Percentiles rank a stretch among this genome's conserved stretches.
phyloP scores from a whole-genome alignment of 1,139 yeast genomes.

The Waltiozyma sp. region DNA sequence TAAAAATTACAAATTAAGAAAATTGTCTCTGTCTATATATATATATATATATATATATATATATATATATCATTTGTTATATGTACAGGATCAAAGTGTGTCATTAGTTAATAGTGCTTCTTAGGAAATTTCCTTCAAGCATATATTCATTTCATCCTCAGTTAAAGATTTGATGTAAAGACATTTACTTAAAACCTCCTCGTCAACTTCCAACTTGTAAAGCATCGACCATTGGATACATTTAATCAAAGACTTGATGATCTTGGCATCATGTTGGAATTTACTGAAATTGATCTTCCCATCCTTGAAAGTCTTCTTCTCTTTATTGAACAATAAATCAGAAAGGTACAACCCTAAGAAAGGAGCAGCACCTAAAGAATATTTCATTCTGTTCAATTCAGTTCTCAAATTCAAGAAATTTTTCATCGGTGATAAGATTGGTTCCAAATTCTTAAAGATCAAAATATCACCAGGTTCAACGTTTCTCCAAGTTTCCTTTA shows the following conservation, averaged over 20 bases:
- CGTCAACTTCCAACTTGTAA: slow-evolving; percentile 38
- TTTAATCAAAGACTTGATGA: slow-evolving; percentile 70
- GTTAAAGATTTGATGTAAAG: slow-evolving; percentile 69
- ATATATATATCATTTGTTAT: too few relatives aligned
- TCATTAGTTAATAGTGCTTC: too few relatives aligned
- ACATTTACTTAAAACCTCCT: slow-evolving; percentile 70
- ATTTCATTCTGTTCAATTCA: slow-evolving; percentile 50
- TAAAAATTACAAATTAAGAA: too few relatives aligned
- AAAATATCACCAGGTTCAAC: slow-evolving; percentile 44
- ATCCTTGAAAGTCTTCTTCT: slow-evolving; percentile 31
- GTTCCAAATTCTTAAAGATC: slow-evolving; percentile 55
- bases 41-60: too few relatives aligned
- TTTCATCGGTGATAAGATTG: slow-evolving; percentile 50
- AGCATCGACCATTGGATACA: slow-evolving; percentile 77
- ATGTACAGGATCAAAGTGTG: too few relatives aligned
- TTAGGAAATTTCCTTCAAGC: slow-evolving; percentile 15
- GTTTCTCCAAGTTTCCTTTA: slow-evolving; percentile 66
- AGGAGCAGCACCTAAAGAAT: slow-evolving; percentile 78
- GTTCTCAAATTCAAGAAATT: slow-evolving; percentile 57
- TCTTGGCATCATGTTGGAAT: slow-evolving; percentile 64
- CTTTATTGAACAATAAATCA: slow-evolving; percentile 74
- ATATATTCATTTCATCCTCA: slow-evolving; percentile 59
- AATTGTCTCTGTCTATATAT: too few relatives aligned
- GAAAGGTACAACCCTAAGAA: slow-evolving; percentile 79
- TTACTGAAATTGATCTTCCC: slow-evolving; percentile 60